Evolutionary conservation across 352 stramenopile genomes (phyloP), one percentile per base, ranked within the genome.

Genomic region (Phytophthora pini): DNA sequence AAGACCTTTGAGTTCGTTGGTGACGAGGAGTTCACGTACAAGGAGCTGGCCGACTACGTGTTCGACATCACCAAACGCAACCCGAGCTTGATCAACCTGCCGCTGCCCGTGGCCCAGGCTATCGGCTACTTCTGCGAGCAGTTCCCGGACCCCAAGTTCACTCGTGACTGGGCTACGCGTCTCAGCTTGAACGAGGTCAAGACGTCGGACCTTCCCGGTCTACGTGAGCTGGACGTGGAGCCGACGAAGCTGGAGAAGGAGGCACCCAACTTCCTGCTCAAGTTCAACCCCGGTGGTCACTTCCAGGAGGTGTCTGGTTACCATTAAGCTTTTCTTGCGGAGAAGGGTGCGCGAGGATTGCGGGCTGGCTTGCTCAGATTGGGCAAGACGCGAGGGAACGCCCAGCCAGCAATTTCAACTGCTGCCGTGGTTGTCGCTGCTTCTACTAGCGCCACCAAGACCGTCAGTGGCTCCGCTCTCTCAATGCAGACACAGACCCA

Each of bases 1-100:
- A 84, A 97, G 65, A 97, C 87, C 6, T 98, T 99, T 48, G 94
- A 99, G 73, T 91, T 98, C 63, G 97, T 97, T 53, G 97, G 97
- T 32, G 93, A 98, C 24, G 90, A 98, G 51, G 94, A 99, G 78
- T 99, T 99, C 72, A 96, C 96, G 53, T 94, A 98, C 77, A 97
- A 97, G 67, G 96, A 99, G 74, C 70, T 99, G n/a, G 96, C 89
- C 15, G 92, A 98, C 63, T 99, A 98, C 75, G 90, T 99, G 38
- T 97, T 98, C 61, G 94, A 99, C 56, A 76, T 85, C 56, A 97
- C 86, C 52, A 91, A 93, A 72, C 72, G 76, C 56, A 78, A 92
- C 45, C 72, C 87, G 45, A 85, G 68, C 49, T 61, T 96, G 36
- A 71, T 97, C 63, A 94, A 97, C 74, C 62, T 97, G 63, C 88